phyloP scores from a whole-genome alignment of 495 filamentous ascomycete genomes.

The Podospora pseudopauciseta region DNA sequence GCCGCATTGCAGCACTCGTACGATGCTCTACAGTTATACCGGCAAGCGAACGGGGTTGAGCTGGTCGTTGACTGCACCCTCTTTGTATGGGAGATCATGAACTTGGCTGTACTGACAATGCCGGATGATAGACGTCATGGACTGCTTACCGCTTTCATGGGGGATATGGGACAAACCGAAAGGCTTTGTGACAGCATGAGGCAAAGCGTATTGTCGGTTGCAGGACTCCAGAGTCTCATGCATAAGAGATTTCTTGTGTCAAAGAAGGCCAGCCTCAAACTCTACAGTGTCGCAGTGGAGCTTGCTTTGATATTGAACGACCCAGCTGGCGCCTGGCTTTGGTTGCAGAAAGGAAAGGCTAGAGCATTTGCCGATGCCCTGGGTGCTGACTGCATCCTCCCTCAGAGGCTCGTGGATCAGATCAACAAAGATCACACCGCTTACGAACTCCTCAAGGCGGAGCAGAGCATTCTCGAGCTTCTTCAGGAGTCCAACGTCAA shows the following conservation, averaged over 20 bases:
- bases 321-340: neutral
- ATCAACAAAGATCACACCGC: neutral
- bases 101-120: neutral
- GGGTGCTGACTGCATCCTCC: neutral
- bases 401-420: neutral
- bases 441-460: neutral
- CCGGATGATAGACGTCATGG: neutral
- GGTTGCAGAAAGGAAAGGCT: neutral
- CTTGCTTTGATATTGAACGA: neutral
- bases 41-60: neutral
- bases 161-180: neutral
- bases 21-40: neutral
- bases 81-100: neutral
- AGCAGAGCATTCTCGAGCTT: neutral
- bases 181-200: neutral
- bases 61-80: neutral
- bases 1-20: neutral
- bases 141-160: neutral
- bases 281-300: neutral
- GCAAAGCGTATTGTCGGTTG: neutral
- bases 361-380: neutral
- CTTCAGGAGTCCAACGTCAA: neutral
- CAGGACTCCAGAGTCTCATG: neutral
- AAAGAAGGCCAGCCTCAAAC: neutral
- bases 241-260: neutral